Conservation (phyloP, 768 basidiomycete species). For the Boletus subparvulus region DNA sequence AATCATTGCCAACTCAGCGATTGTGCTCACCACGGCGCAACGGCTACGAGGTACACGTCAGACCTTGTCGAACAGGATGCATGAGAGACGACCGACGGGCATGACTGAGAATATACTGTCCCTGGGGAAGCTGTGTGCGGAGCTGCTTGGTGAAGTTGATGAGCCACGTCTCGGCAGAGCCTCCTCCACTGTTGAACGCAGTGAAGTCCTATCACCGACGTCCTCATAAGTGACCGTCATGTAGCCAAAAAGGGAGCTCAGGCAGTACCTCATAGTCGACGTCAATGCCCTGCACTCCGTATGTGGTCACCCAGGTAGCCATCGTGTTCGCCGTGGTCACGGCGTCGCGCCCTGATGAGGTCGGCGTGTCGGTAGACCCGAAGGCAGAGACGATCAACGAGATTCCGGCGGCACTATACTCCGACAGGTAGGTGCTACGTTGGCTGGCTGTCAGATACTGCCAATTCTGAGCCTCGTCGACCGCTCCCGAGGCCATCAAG, state of each 20-base stretch:
- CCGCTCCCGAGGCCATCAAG: conserved; percentile 39
- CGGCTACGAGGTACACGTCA: conserved; percentile 11
- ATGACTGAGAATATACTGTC: conserved; percentile 36
- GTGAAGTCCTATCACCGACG: conserved; percentile 29
- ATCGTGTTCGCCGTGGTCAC: conserved; percentile 42
- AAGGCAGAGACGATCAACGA: conserved; percentile 57
- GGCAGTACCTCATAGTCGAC: conserved; percentile 50
- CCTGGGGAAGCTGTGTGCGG: conserved; percentile 32
- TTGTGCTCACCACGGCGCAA: conserved; percentile 23
- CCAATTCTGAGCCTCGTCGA: conserved; percentile 49
- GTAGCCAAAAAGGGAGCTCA: neutral
- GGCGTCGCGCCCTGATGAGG: conserved; percentile 41
- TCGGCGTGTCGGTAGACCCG: conserved; percentile 45
- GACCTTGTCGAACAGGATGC: neutral
- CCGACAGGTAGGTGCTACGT: conserved; percentile 42
- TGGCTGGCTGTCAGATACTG: conserved; percentile 35
- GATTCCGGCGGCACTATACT: conserved; percentile 55
- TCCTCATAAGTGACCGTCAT: neutral
- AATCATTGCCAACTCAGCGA: neutral
- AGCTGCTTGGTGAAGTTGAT: conserved; percentile 34
- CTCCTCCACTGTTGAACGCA: conserved; percentile 35
- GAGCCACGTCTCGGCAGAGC: conserved; percentile 40
- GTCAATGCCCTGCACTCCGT: conserved; percentile 49
- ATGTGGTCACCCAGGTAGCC: conserved; percentile 47
- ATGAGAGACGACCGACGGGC: conserved; percentile 30